Evolutionary conservation across 345 rosid genomes (phyloP).

Genomic region (Adansonia digitata): DNA sequence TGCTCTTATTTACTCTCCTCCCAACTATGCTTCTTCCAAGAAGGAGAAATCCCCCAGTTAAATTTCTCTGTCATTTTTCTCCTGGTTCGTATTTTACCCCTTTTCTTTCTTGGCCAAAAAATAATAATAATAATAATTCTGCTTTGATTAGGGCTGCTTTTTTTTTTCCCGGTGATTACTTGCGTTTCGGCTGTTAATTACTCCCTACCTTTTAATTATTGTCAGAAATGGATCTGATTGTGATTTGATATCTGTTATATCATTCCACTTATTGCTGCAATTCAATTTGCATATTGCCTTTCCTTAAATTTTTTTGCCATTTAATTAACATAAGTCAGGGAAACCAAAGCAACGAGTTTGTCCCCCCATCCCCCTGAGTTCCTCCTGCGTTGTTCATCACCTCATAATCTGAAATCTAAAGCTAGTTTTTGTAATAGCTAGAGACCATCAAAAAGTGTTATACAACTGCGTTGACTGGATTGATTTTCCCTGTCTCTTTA

Average conservation of each 20-base stretch:
- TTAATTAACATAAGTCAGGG: background rate
- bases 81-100: conserved; percentile 3
- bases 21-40: conserved; percentile 27
- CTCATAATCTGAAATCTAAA: background rate
- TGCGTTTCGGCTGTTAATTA: background rate
- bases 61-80: background rate
- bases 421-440: background rate
- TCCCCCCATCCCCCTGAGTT: background rate
- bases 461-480: background rate
- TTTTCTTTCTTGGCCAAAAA: background rate
- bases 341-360: background rate
- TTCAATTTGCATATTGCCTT: background rate
- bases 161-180: background rate
- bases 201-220: background rate
- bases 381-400: background rate
- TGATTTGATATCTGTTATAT: background rate
- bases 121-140: too few relatives aligned
- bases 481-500: background rate
- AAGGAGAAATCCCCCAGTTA: conserved; percentile 31
- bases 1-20: conserved; percentile 62
- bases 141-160: background rate
- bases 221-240: background rate
- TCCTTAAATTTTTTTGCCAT: background rate
- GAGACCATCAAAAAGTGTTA: background rate
- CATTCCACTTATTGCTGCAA: background rate